Evolutionary conservation across 345 rosid genomes (phyloP).

Genomic region (Tarenaya hassleriana): DNA sequence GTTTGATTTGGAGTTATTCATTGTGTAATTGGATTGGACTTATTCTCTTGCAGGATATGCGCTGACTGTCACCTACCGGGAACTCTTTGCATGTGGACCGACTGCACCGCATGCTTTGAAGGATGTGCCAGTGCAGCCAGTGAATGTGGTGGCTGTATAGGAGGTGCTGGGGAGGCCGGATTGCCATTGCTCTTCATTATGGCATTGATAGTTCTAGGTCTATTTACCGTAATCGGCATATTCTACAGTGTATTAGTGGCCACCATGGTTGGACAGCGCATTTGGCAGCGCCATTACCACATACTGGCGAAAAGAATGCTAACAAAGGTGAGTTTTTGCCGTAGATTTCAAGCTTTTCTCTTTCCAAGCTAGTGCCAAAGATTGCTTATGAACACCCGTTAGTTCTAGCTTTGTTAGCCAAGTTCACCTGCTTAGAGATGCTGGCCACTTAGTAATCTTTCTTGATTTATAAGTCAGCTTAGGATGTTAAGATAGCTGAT

Average conservation of each 20-base stretch:
- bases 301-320: conserved; percentile 97
- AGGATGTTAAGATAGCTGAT: too few relatives aligned
- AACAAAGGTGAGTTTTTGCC: conserved; percentile 65
- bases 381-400: conserved; percentile 3
- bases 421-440: too few relatives aligned
- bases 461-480: too few relatives aligned
- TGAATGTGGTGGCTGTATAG: conserved; percentile 97
- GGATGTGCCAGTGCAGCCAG: conserved; percentile 86
- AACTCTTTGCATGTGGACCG: conserved; percentile 97
- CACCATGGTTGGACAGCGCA: conserved; percentile 98
- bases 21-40: background rate
- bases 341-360: background rate
- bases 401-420: too few relatives aligned
- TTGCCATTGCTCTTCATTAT: conserved; percentile 71
- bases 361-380: background rate
- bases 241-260: conserved; percentile 96
- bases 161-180: conserved; percentile 99
- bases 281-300: conserved; percentile 99
- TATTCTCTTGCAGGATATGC: conserved; percentile 61
- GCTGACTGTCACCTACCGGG: conserved; percentile 99
- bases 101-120: conserved; percentile 97
- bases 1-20: background rate
- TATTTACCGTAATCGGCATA: conserved; percentile 89
- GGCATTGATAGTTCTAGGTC: conserved; percentile 82
- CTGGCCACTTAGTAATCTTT: too few relatives aligned